These are phyloP conservation scores for Tricharina praecox DNA, from an alignment of 495 filamentous ascomycete genomes.

Conservation along the genomic window DNA sequence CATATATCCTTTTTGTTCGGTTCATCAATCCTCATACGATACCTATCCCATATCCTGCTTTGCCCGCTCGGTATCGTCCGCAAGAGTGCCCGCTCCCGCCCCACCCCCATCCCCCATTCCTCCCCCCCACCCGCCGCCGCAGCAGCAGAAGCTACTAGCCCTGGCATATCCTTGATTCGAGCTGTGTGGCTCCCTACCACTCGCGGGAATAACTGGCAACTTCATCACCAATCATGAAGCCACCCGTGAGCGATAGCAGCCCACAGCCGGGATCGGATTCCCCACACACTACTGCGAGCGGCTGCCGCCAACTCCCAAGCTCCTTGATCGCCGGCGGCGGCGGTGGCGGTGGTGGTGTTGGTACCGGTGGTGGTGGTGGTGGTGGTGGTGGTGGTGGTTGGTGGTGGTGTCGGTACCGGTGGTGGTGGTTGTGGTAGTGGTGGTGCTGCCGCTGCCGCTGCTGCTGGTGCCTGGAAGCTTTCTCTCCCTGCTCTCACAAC, in stretches of 20 bases:
- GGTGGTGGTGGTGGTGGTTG: too few relatives aligned
- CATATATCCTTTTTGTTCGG: too few relatives aligned
- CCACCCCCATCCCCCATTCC: neutral
- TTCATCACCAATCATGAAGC: conserved; percentile 1
- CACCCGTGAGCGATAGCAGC: conserved; percentile 4
- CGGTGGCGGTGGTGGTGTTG: too few relatives aligned
- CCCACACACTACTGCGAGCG: neutral
- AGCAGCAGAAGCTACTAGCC: neutral
- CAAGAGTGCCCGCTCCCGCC: neutral
- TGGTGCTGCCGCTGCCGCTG: too few relatives aligned
- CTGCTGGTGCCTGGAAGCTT: conserved; percentile 9
- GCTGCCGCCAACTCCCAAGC: neutral
- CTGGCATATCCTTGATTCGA: conserved; percentile 1
- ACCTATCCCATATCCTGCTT: neutral
- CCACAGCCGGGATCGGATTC: neutral
- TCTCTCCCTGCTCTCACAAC: conserved; percentile 3
- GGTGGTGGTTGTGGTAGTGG: too few relatives aligned
- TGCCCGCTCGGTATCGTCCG: neutral
- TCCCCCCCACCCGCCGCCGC: neutral
- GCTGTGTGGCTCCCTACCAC: neutral
- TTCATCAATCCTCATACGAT: too few relatives aligned
- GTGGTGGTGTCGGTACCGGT: too few relatives aligned
- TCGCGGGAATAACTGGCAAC: too few relatives aligned
- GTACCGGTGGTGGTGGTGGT: too few relatives aligned
- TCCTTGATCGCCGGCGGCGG: neutral